Evolutionary conservation across 2,329 filamentous ascomycete genomes (phyloP).

Genomic region (Aspergillus tubingensis): DNA sequence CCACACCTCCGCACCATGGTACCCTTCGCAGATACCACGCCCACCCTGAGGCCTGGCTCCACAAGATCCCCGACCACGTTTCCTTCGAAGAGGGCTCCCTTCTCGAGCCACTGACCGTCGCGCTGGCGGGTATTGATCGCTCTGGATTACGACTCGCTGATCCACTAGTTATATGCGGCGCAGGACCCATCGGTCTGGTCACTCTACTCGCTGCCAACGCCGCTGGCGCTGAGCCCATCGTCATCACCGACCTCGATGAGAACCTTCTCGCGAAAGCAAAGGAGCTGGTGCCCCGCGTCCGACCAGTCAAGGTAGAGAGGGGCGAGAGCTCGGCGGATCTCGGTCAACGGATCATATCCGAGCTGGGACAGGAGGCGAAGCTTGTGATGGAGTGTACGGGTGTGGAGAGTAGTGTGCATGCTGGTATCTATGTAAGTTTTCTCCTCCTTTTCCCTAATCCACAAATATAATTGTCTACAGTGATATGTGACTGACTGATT

Average conservation of each 20-base stretch:
- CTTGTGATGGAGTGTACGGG: slow-evolving; percentile 24
- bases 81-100: slow-evolving; percentile 22
- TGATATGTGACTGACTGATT: too few species aligned
- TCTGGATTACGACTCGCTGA: slow-evolving; percentile 20
- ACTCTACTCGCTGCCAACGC: slow-evolving; percentile 21
- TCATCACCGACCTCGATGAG: slow-evolving; percentile 22
- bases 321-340: slow-evolving; percentile 14
- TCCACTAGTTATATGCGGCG: slow-evolving; percentile 22
- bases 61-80: slow-evolving; percentile 19
- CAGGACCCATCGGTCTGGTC: slow-evolving; percentile 22
- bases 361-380: slow-evolving; percentile 23
- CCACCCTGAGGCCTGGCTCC: slow-evolving; percentile 22
- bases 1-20: slow-evolving; percentile 23
- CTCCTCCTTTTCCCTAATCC: too few species aligned
- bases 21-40: slow-evolving; percentile 23
- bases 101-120: slow-evolving; percentile 21
- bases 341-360: slow-evolving; percentile 14
- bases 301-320: slow-evolving; percentile 7
- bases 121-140: slow-evolving; percentile 20
- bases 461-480: too few species aligned
- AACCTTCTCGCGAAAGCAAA: slow-evolving; percentile 21
- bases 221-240: slow-evolving; percentile 21
- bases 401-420: slow-evolving; percentile 23
- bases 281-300: slow-evolving; percentile 21
- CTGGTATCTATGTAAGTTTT: slow-evolving; percentile 21